A percentile compares a stretch with the other conserved stretches of the same genome.
These are phyloP conservation scores for Apiospora malaysiana DNA, from an alignment of 2,329 filamentous ascomycete genomes.

Conservation along the genomic window DNA sequence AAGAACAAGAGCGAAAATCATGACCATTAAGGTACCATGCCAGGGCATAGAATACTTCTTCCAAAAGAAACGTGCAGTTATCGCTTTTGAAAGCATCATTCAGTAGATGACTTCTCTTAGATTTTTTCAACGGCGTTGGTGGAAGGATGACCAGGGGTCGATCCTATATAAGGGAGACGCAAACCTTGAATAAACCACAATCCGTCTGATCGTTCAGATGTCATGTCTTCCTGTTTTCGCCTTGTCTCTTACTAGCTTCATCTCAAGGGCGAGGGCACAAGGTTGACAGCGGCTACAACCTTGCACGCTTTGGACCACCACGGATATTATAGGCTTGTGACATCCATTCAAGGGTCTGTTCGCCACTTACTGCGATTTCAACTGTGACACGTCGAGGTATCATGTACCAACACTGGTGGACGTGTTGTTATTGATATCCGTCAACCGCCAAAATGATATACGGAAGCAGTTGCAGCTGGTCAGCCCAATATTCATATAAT, in stretches of 20 bases:
- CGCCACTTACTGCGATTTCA: background rate
- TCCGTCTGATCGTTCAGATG: background rate
- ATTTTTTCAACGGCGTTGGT: background rate
- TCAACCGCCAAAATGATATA: background rate
- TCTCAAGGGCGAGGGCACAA: background rate
- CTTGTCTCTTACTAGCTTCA: background rate
- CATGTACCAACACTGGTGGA: background rate
- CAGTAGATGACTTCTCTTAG: background rate
- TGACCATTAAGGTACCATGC: no score
- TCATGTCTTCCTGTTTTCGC: background rate
- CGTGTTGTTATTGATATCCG: background rate
- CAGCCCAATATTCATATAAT: background rate
- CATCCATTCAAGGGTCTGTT: background rate
- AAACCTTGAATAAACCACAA: background rate
- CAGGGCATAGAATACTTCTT: no score
- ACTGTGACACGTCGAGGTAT: background rate
- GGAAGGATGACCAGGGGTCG: background rate
- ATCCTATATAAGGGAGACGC: no score
- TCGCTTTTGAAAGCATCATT: background rate
- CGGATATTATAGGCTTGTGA: background rate
- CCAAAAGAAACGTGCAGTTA: no score
- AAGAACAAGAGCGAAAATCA: no score
- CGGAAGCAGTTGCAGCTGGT: background rate
- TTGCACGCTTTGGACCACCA: background rate
- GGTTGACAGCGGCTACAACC: background rate